phyloP scores from a whole-genome alignment of 1,284 basidiomycete genomes.

The Ganoderma meredithae region DNA sequence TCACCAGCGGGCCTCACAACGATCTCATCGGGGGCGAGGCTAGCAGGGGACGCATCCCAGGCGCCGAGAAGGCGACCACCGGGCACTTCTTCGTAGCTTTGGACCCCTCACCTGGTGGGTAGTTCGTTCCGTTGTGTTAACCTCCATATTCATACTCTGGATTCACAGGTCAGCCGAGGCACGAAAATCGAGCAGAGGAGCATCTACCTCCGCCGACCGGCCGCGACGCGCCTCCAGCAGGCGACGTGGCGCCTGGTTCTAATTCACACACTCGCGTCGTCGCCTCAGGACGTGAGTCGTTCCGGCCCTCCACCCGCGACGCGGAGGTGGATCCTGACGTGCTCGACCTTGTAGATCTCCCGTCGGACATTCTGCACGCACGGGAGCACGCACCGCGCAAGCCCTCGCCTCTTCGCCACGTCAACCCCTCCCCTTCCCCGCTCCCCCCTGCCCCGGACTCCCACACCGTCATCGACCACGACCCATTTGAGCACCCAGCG shows the following conservation, averaged over 20 bases:
- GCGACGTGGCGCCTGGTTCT: slow-evolving; percentile 26
- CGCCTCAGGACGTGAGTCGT: slow-evolving; percentile 26
- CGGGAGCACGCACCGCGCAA: slow-evolving; percentile 22
- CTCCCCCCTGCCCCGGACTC: slow-evolving; percentile 39
- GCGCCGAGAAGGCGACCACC: slow-evolving; percentile 39
- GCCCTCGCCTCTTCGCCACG: slow-evolving; percentile 25
- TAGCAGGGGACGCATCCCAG: slow-evolving; percentile 37
- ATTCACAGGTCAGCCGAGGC: slow-evolving; percentile 33
- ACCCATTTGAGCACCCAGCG: slow-evolving; percentile 36
- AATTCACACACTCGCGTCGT: slow-evolving; percentile 23
- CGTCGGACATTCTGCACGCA: slow-evolving; percentile 28
- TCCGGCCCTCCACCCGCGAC: background rate
- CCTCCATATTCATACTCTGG: slow-evolving; percentile 29
- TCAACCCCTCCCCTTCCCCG: slow-evolving; percentile 20
- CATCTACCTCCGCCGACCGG: slow-evolving; percentile 41
- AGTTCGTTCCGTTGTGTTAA: background rate
- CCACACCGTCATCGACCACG: slow-evolving; percentile 39
- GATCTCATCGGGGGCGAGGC: slow-evolving; percentile 42
- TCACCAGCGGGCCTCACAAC: slow-evolving; percentile 35
- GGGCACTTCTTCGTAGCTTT: slow-evolving; percentile 39
- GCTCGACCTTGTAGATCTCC: slow-evolving; percentile 20
- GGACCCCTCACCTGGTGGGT: background rate
- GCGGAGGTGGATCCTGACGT: background rate
- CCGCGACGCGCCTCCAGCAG: slow-evolving; percentile 35
- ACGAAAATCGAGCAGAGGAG: slow-evolving; percentile 32